Base-by-base conservation (phyloP, 805 yeast genomes). In the Candida boleticola region DNA sequence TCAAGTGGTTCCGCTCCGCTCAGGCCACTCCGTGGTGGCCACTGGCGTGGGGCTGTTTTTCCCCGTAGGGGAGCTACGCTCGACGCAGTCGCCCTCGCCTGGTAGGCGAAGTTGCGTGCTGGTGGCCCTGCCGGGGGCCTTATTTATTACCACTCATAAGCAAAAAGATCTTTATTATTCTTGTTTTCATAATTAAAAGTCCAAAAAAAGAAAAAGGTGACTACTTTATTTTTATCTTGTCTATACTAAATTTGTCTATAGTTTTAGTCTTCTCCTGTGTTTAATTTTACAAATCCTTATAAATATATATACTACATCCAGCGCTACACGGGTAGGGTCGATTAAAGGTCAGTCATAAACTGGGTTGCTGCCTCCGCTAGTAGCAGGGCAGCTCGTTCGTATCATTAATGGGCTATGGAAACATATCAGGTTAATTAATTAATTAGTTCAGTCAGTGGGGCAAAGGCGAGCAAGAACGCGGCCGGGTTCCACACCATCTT, bases 231-330 rank as follows among this genome's bases (percentile, higher is more conserved):
- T 33, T 21, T 33, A 33, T 19, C 36, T 18, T 33, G 36, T 33
- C 17, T 33, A 33, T 33, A 33, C 9, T 29, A 29, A 6, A 31
- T 13, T 11, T 31, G 35, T 31, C 35, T 31, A 31, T 31, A 31
- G 35, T 31, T 31, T 31, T 31, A 17, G 22, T 16, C 16, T 31
- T 23, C 27, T 31, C 35, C 35, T 31, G 35, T 31, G 35, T 31
- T 31, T 31, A 31, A 31, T 11, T 7, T 23, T n/a, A n/a, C n/a
- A n/a, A n/a, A n/a, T n/a, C n/a, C n/a, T n/a, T 25, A 25, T 25
- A 25, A 7, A 25, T 25, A 7, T 11, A 25, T 11, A 25, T 7
- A 25, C 27, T 25, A 11, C 27, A 25, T 7, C 27, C 11, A 7
- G 27, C 7, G 27, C 7, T 7, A 11, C 11, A 7, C 11, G 27